Conservation (phyloP, 495 filamentous ascomycete species). For the Apodospora peruviana region DNA sequence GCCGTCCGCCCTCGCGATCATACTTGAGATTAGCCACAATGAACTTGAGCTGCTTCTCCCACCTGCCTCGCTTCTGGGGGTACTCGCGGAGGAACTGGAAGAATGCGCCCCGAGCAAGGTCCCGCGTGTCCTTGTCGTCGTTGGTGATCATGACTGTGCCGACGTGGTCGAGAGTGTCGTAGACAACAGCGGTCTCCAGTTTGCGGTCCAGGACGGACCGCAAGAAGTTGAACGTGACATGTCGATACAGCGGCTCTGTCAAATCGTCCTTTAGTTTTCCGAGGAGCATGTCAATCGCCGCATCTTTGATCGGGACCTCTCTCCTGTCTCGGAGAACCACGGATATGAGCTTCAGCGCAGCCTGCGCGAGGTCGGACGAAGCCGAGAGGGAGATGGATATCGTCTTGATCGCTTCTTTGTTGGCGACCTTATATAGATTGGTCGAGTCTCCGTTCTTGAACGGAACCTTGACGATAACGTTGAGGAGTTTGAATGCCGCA, state of each 20-base stretch:
- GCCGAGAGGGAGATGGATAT: conserved; percentile 60
- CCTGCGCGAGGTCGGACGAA: conserved; percentile 74
- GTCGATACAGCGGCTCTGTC: conserved; percentile 84
- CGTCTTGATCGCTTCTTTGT: conserved; percentile 71
- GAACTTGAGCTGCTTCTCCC: conserved; percentile 84
- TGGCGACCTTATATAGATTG: conserved; percentile 74
- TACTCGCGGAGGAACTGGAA: conserved; percentile 93
- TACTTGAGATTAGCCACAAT: conserved; percentile 88
- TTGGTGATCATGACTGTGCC: conserved; percentile 95
- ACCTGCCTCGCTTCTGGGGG: conserved; percentile 80
- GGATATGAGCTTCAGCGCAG: conserved; percentile 78
- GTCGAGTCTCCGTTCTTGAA: conserved; percentile 65
- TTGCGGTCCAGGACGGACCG: conserved; percentile 78
- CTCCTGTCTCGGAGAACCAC: conserved; percentile 78
- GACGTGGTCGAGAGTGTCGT: conserved; percentile 83
- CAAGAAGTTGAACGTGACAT: conserved; percentile 89
- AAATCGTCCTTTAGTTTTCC: conserved; percentile 81
- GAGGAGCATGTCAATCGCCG: conserved; percentile 76
- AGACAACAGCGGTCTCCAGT: conserved; percentile 78
- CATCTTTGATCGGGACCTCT: conserved; percentile 68
- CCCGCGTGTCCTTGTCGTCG: conserved; percentile 76
- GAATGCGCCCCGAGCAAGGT: conserved; percentile 81
- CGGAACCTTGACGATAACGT: conserved; percentile 78
- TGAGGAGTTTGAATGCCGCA: conserved; percentile 75
- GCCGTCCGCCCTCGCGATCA: conserved; percentile 75